phyloP scores from a whole-genome alignment of 129 eudicot genomes.

The Glebionis coronaria region DNA sequence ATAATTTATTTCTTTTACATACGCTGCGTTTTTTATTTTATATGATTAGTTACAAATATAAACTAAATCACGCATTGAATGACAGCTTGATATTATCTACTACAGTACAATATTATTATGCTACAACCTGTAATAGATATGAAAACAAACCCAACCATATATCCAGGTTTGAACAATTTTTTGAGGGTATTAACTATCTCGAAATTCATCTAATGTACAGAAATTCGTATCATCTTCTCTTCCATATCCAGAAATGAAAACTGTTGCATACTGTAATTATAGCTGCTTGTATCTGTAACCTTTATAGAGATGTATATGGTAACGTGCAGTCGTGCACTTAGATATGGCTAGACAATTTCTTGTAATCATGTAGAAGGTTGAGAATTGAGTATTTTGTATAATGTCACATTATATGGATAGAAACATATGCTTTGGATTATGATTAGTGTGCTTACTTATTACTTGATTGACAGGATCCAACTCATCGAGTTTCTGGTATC shows the following conservation, averaged over 20 bases:
- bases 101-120: background rate
- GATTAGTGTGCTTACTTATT: background rate
- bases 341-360: too few relatives aligned
- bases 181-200: too few relatives aligned
- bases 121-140: background rate
- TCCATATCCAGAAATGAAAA: background rate
- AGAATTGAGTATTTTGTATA: too few relatives aligned
- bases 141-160: background rate
- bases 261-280: background rate
- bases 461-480: slow-evolving; percentile 74
- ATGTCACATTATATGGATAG: too few relatives aligned
- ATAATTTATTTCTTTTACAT: slow-evolving; percentile 3
- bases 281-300: too few relatives aligned
- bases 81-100: background rate
- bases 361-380: too few relatives aligned
- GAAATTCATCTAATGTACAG: background rate
- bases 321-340: too few relatives aligned
- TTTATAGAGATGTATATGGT: too few relatives aligned
- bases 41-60: slow-evolving; percentile 1
- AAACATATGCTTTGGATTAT: background rate
- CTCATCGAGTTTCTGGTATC: slow-evolving; percentile 78
- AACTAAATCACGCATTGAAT: background rate
- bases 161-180: background rate
- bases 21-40: background rate
- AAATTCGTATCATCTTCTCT: background rate